phyloP scores from a whole-genome alignment of 495 filamentous ascomycete genomes.

The Podospora bellae-mahoneyi region DNA sequence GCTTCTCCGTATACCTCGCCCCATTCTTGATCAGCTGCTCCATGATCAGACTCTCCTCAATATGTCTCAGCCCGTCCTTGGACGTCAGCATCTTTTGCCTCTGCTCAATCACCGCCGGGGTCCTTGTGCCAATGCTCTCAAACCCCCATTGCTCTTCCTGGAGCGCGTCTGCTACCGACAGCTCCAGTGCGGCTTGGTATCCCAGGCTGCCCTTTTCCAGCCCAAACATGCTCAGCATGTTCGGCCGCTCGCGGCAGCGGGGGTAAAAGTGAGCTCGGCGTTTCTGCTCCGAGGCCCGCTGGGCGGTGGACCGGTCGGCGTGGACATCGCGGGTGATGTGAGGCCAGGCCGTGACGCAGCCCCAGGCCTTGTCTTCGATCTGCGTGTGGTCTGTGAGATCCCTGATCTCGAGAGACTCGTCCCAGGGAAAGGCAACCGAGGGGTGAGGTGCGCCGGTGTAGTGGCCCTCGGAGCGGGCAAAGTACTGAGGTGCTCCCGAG shows the following conservation, averaged over 20 bases:
- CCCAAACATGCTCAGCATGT: slow-evolving; percentile 72
- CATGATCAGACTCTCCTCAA: slow-evolving; percentile 51
- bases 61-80: slow-evolving; percentile 48
- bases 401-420: slow-evolving; percentile 58
- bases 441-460: slow-evolving; percentile 57
- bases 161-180: slow-evolving; percentile 60
- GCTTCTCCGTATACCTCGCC: slow-evolving; percentile 42
- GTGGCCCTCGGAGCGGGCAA: slow-evolving; percentile 54
- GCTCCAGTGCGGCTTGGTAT: slow-evolving; percentile 69
- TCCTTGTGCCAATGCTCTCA: slow-evolving; percentile 42
- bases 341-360: slow-evolving; percentile 49
- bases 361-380: slow-evolving; percentile 55
- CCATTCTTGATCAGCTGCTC: slow-evolving; percentile 50
- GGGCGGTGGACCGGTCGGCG: slow-evolving; percentile 38
- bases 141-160: slow-evolving; percentile 52
- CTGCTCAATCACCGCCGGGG: slow-evolving; percentile 42
- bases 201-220: slow-evolving; percentile 71
- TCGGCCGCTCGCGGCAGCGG: slow-evolving; percentile 59
- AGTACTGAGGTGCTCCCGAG: slow-evolving; percentile 74
- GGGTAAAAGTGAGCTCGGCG: slow-evolving; percentile 56
- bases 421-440: slow-evolving; percentile 67
- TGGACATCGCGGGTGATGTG: slow-evolving; percentile 47
- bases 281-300: slow-evolving; percentile 35
- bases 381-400: slow-evolving; percentile 60
- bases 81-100: slow-evolving; percentile 49